Percentiles rank a stretch among this genome's conserved stretches.
phyloP scores from a whole-genome alignment of 2,329 filamentous ascomycete genomes.

The Beauveria australis region DNA sequence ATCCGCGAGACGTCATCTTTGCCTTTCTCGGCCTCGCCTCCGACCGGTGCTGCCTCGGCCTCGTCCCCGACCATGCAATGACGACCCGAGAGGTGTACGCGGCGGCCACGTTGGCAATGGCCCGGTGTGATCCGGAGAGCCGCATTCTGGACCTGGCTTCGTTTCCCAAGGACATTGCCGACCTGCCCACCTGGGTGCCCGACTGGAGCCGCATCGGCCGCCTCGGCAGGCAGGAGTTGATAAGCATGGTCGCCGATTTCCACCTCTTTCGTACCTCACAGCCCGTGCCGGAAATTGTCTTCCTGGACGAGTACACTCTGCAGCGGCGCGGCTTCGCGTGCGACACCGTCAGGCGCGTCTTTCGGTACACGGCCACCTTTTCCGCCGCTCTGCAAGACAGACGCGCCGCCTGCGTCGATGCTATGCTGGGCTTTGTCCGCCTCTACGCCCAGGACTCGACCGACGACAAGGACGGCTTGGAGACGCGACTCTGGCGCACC shows the following conservation, averaged over 20 bases:
- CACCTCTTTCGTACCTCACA: not conserved
- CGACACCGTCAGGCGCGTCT: not conserved
- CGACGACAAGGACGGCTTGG: not conserved
- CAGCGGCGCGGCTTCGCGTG: not conserved
- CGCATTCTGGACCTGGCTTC: not conserved
- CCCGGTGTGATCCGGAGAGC: not conserved
- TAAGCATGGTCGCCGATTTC: not conserved
- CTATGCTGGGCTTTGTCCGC: not conserved
- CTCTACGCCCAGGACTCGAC: not conserved
- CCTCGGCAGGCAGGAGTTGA: not conserved
- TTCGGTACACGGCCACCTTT: not conserved
- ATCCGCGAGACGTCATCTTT: constrained; percentile 1
- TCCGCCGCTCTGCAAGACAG: not conserved
- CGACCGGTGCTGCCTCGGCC: not conserved
- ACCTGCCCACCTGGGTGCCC: not conserved
- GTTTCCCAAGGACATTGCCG: not conserved
- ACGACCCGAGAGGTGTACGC: not conserved
- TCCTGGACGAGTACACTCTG: not conserved
- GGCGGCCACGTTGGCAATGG: not conserved
- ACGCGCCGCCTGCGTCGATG: not conserved
- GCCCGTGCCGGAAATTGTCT: not conserved
- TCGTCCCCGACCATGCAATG: not conserved
- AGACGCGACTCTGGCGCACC: constrained; percentile 1
- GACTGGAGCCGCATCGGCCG: constrained; percentile 3
- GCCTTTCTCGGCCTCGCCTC: not conserved